phyloP scores from a whole-genome alignment of 169 alveolate genomes.

The Babesia gibsoni region DNA sequence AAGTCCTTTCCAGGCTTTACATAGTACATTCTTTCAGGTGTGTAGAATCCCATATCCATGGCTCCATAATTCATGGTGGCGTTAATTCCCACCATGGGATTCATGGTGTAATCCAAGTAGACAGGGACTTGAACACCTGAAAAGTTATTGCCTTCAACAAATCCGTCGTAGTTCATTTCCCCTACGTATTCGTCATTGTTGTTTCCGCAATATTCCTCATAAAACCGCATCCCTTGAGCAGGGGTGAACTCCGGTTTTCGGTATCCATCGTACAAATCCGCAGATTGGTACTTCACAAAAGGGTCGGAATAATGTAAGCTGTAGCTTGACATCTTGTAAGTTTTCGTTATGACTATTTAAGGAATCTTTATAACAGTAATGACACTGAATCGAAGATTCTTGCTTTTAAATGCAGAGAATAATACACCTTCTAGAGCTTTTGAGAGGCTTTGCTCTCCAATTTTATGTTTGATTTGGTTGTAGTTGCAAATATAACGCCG shows the following conservation, averaged over 20 bases:
- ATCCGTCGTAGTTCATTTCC: conserved; percentile 1
- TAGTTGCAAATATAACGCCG: conserved; percentile 22
- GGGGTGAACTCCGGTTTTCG: conserved; percentile 3
- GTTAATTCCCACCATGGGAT: conserved; percentile 1
- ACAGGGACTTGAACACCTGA: background rate
- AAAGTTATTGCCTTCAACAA: background rate
- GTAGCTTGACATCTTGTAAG: no score
- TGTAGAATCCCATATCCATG: conserved; percentile 2
- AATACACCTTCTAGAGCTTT: no score
- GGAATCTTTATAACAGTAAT: no score
- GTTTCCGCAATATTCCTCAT: background rate
- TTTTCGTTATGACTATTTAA: no score
- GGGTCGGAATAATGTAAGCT: background rate
- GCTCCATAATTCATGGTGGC: background rate
- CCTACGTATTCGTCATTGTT: background rate
- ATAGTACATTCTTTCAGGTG: background rate
- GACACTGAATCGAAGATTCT: no score
- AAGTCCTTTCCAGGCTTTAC: background rate
- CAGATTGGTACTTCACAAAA: background rate
- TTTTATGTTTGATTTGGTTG: background rate
- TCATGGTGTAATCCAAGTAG: background rate
- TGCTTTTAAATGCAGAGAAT: no score
- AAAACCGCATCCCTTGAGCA: background rate
- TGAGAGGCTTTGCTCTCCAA: conserved; percentile 27
- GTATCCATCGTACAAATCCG: background rate